A percentile compares a stretch with the other conserved stretches of the same genome.
phyloP scores from a whole-genome alignment of 805 yeast species.

The Saccharomycopsis fibuligera region DNA sequence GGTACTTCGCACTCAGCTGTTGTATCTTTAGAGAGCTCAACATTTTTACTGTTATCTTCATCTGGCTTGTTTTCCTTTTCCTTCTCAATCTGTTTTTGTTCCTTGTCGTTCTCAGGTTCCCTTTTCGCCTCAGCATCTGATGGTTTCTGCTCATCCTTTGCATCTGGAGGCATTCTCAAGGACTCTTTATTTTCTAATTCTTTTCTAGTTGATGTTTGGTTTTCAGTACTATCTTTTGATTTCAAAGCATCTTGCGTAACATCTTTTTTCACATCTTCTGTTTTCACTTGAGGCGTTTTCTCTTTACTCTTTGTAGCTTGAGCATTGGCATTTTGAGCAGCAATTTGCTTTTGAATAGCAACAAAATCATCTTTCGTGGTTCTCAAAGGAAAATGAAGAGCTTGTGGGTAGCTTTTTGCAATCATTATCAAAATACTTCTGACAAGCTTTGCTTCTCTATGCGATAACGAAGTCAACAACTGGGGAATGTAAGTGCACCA shows the following conservation, averaged over 20 bases:
- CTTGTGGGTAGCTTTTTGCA: constrained; percentile 96
- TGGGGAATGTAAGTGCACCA: constrained; percentile 98
- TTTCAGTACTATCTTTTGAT: not conserved
- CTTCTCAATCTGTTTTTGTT: not conserved
- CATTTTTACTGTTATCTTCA: not conserved
- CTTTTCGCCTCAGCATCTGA: not conserved
- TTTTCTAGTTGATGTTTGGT: not conserved
- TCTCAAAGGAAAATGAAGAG: constrained; percentile 88
- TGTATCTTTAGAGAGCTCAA: not conserved
- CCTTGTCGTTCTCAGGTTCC: not conserved
- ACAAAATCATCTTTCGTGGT: constrained; percentile 93
- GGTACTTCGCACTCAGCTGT: not conserved
- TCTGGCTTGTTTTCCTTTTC: constrained; percentile 5
- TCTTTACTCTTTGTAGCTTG: not conserved
- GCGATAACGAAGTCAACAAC: constrained; percentile 79
- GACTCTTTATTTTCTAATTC: not conserved
- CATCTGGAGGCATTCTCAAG: not conserved
- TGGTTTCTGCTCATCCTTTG: not conserved
- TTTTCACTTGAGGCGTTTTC: not conserved
- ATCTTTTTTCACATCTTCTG: not conserved
- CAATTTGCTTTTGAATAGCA: constrained; percentile 66
- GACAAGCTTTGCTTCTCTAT: constrained; percentile 82
- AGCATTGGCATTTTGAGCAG: constrained; percentile 24
- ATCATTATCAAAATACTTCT: constrained; percentile 82
- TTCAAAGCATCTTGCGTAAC: not conserved